Percentiles rank a stretch among this genome's conserved stretches.
Conservation (phyloP, 2,329 filamentous ascomycete species). For the Pestalotiopsis fici region DNA sequence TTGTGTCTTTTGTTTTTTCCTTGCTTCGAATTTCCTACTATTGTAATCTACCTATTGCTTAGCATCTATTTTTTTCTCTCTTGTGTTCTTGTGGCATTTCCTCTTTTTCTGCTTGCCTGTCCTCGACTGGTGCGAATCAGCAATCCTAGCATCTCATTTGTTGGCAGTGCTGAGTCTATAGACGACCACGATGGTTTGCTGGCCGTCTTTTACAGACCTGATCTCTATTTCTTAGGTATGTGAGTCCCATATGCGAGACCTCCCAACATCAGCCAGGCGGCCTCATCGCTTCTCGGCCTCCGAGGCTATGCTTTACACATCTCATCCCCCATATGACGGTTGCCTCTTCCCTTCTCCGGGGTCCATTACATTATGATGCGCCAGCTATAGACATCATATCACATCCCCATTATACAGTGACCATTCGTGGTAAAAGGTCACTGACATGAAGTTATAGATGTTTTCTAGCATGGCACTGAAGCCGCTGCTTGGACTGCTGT, state of each 20-base stretch:
- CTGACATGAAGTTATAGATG: slow-evolving; percentile 26
- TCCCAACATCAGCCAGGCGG: neutral
- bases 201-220: slow-evolving; percentile 27
- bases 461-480: slow-evolving; percentile 32
- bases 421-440: slow-evolving; percentile 13
- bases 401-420: slow-evolving; percentile 13
- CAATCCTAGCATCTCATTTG: slow-evolving; percentile 23
- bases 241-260: slow-evolving; percentile 20
- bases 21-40: slow-evolving; percentile 15
- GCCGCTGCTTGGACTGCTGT: slow-evolving; percentile 22
- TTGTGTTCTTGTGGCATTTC: slow-evolving; percentile 17
- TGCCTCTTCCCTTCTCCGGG: neutral
- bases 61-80: slow-evolving; percentile 3
- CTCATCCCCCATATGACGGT: neutral
- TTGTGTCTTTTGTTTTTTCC: slow-evolving; percentile 13
- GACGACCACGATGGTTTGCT: slow-evolving; percentile 33
- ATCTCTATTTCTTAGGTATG: slow-evolving; percentile 33
- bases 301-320: neutral
- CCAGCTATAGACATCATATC: neutral
- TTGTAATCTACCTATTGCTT: slow-evolving; percentile 8
- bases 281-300: neutral
- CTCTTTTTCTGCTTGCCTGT: slow-evolving; percentile 23
- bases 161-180: slow-evolving; percentile 23
- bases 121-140: slow-evolving; percentile 15
- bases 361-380: neutral